phyloP scores from a whole-genome alignment of 1,139 yeast genomes.

The Wickerhamomyces sp. region DNA sequence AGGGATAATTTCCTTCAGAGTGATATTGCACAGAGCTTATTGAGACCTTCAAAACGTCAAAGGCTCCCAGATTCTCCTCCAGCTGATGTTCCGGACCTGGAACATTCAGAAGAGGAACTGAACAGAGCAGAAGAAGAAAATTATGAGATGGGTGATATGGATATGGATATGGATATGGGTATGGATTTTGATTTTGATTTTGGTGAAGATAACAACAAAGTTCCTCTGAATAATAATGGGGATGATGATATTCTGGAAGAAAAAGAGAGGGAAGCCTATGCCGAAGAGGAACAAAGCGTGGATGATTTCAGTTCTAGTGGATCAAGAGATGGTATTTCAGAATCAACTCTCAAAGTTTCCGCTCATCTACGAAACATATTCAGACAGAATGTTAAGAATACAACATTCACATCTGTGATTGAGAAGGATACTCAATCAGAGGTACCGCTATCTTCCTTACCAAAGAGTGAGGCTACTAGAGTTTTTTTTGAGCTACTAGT shows the following conservation, averaged over 20 bases:
- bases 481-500: slow-evolving; percentile 82
- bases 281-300: slow-evolving; percentile 10
- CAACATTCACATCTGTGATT: slow-evolving; percentile 39
- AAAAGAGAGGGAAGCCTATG: slow-evolving; percentile 18
- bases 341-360: slow-evolving; percentile 55
- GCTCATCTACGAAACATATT: slow-evolving; percentile 39
- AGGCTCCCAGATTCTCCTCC: slow-evolving; percentile 13
- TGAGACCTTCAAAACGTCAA: slow-evolving; percentile 17
- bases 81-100: slow-evolving; percentile 18
- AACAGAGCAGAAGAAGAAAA: slow-evolving; percentile 13
- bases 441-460: slow-evolving; percentile 30
- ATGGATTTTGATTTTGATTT: slow-evolving; percentile 9
- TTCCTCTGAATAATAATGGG: slow-evolving; percentile 4
- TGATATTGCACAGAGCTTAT: slow-evolving; percentile 13
- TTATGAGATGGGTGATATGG: slow-evolving; percentile 10
- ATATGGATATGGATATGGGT: slow-evolving; percentile 11
- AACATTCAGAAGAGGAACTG: slow-evolving; percentile 16
- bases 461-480: slow-evolving; percentile 60
- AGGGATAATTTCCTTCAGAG: slow-evolving; percentile 13
- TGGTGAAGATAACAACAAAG: slow-evolving; percentile 9
- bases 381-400: slow-evolving; percentile 11
- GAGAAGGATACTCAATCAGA: slow-evolving; percentile 31
- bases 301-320: slow-evolving; percentile 8
- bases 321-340: slow-evolving; percentile 28
- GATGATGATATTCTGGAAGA: slow-evolving; percentile 7